phyloP scores from a whole-genome alignment of 2,329 filamentous ascomycete species.

The Arachnomyces sp. region DNA sequence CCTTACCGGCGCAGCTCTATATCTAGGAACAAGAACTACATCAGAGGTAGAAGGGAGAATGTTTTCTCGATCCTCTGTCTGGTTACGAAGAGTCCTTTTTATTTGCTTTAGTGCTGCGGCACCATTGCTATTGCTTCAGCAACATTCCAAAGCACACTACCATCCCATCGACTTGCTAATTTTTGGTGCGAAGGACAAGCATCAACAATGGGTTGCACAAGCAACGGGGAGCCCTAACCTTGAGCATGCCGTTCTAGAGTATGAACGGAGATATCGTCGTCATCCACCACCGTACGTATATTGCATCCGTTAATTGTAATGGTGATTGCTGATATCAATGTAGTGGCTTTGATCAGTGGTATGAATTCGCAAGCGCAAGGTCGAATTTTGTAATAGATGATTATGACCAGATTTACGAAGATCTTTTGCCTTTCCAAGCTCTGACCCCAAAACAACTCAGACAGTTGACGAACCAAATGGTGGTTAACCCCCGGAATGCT shows the following conservation, averaged over 20 bases:
- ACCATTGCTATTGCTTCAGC: constrained; percentile 34
- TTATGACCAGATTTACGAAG: constrained; percentile 52
- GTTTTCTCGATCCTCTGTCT: constrained; percentile 20
- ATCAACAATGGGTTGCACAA: constrained; percentile 43
- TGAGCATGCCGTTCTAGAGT: constrained; percentile 43
- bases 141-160: constrained; percentile 32
- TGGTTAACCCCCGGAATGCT: constrained; percentile 49
- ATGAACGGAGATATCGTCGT: constrained; percentile 45
- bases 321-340: constrained; percentile 3
- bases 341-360: constrained; percentile 53
- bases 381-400: constrained; percentile 49
- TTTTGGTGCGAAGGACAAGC: constrained; percentile 40
- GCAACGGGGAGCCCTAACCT: constrained; percentile 43
- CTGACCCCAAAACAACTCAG: constrained; percentile 46
- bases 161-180: constrained; percentile 53
- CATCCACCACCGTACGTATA: constrained; percentile 46
- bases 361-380: constrained; percentile 46
- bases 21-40: constrained; percentile 19
- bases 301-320: constrained; percentile 1
- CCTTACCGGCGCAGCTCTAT: constrained; percentile 22
- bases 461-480: constrained; percentile 44
- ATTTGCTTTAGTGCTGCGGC: constrained; percentile 37
- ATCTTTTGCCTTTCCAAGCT: constrained; percentile 50
- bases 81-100: constrained; percentile 31
- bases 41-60: constrained; percentile 24